A percentile compares a stretch with the other conserved stretches of the same genome.
phyloP scores from a whole-genome alignment of 2,329 filamentous ascomycete species.

The Alternaria sp. region DNA sequence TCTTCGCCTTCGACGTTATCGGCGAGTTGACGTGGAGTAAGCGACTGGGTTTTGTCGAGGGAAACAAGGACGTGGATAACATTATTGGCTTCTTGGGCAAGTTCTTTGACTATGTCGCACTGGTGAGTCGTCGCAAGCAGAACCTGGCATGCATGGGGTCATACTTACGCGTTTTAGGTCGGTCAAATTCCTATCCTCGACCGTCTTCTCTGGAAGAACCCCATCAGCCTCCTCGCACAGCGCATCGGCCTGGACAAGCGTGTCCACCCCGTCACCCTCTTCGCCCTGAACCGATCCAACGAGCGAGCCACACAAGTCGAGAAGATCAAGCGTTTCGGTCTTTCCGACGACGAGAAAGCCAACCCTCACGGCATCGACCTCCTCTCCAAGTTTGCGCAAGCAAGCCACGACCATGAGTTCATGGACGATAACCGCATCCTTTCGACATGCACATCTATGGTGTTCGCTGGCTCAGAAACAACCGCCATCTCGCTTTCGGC shows the following conservation, averaged over 20 bases:
- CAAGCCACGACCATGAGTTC: slow-evolving; percentile 70
- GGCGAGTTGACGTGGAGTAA: slow-evolving; percentile 79
- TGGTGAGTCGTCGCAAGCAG: slow-evolving; percentile 55
- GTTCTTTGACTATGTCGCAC: slow-evolving; percentile 74
- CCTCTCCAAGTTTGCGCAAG: slow-evolving; percentile 74
- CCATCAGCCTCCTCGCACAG: slow-evolving; percentile 70
- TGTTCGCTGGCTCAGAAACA: slow-evolving; percentile 77
- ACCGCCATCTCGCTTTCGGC: slow-evolving; percentile 75
- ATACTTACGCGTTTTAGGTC: slow-evolving; percentile 54
- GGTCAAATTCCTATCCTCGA: slow-evolving; percentile 79
- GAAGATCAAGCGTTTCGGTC: slow-evolving; percentile 54
- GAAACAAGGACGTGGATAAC: slow-evolving; percentile 75
- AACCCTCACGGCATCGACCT: slow-evolving; percentile 60
- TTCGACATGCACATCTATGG: slow-evolving; percentile 74
- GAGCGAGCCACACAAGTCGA: slow-evolving; percentile 65
- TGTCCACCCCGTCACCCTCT: slow-evolving; percentile 75
- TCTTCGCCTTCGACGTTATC: slow-evolving; percentile 83
- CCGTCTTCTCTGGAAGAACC: slow-evolving; percentile 74
- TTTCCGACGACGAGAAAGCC: slow-evolving; percentile 38
- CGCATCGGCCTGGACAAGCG: slow-evolving; percentile 71
- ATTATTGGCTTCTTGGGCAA: slow-evolving; percentile 70
- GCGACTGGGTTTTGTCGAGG: slow-evolving; percentile 76
- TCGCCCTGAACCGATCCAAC: slow-evolving; percentile 70
- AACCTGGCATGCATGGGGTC: background rate
- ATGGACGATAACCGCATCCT: slow-evolving; percentile 74